Evolutionary conservation across 139 green algal genomes (phyloP), one percentile per base, ranked within the genome.

Genomic region (Chlorella sp.): DNA sequence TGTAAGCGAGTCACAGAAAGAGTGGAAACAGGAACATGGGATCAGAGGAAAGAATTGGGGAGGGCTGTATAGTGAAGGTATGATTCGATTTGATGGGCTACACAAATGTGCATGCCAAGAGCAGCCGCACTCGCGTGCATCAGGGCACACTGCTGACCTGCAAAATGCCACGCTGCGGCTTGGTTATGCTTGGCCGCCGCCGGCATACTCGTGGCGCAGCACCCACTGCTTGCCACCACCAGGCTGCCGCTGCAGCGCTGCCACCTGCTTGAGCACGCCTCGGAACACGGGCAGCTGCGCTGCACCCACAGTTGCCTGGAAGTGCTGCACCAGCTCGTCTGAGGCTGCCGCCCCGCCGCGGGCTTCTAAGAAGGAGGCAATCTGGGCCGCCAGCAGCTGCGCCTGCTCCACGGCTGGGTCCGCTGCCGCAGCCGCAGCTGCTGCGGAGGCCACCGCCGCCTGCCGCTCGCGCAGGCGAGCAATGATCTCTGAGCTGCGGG

Each of bases 231-330:
- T 93, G 55, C 81, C 86, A 25, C 79, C 87, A 23, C 67, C 84
- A 25, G 60, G 15, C 32, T 75, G 55, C 67, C 80, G 70, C 78
- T 87, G 64, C 69, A 96, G 82, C 47, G 23, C 60, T 18, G 93
- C 94, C 78, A 98, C 91, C 75, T 92, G 88, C 75, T 93, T 91
- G 26, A 98, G 84, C 70, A 94, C 55, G 85, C 94, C 90, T 68
- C 92, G 89, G 83, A 98, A 97, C 75, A 97, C 41, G 4, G 87
- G 81, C 87, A 92, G 87, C 32, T 92, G 74, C 4, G 75, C n/a
- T 28, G 86, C 56, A 17, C 56, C 44, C 73, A 96, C 83, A 5
- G 63, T 21, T 3, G 44, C 74, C 34, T 80, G 69, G 69, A 97
- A 98, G 55, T 89, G 87, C 17, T 69, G 62, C 68, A 96, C 87